Percentiles rank a stretch among this genome's conserved stretches.
Evolutionary conservation across 768 basidiomycete species (phyloP).

Genomic region (Jaapia argillacea): DNA sequence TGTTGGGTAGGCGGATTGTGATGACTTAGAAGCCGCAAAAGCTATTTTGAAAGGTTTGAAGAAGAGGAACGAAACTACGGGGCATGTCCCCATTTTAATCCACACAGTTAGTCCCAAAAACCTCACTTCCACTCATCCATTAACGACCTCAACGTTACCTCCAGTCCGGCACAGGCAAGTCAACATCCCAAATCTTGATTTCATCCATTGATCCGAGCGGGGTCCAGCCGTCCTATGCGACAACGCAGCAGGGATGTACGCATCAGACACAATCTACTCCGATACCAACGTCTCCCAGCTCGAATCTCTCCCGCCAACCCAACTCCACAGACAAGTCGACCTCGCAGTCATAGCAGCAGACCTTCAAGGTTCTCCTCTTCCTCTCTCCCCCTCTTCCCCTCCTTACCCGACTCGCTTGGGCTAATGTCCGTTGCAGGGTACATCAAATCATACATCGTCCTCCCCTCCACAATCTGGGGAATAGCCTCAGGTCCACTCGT

Average conservation of each 20-base stretch:
- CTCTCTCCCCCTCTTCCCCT: too few relatives aligned
- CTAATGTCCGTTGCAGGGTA: too few relatives aligned
- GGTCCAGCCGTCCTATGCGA: conserved; percentile 33
- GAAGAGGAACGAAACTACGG: conserved; percentile 22
- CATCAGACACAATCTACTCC: conserved; percentile 31
- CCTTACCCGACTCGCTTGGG: too few relatives aligned
- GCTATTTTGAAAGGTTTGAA: conserved; percentile 30
- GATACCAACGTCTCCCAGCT: conserved; percentile 38
- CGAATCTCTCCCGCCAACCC: conserved; percentile 32
- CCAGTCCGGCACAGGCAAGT: background rate
- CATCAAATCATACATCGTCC: conserved; percentile 39
- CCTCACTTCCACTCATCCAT: background rate
- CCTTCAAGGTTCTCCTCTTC: conserved; percentile 28
- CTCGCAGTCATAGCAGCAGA: conserved; percentile 36
- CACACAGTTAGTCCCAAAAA: conserved; percentile 25
- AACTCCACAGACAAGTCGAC: conserved; percentile 42
- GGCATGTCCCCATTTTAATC: conserved; percentile 24
- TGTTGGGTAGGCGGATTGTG: conserved; percentile 25
- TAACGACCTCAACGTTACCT: background rate
- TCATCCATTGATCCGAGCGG: too few relatives aligned
- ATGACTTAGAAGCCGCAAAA: conserved; percentile 26
- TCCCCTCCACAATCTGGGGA: conserved; percentile 53
- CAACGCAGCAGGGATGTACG: conserved; percentile 29
- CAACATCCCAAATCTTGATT: too few relatives aligned
- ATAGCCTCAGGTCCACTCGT: conserved; percentile 36